Percentiles rank a stretch among this genome's conserved stretches.
These are phyloP conservation scores for Omphalotus guepiniiformis DNA, from an alignment of 768 basidiomycete genomes.

Conservation along the genomic window DNA sequence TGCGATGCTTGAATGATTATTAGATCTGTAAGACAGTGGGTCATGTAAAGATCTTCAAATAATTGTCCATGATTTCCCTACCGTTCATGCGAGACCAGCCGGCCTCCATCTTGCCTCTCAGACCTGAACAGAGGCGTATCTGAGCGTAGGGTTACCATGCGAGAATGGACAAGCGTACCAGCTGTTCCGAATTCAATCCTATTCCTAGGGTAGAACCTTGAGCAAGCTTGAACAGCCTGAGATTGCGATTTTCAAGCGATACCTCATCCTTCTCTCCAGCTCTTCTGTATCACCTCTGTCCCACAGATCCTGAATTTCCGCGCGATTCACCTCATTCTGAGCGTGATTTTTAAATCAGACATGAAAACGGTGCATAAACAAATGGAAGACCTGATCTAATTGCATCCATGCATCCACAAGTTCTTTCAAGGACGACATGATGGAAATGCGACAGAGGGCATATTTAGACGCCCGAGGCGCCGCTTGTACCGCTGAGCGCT, in stretches of 20 bases:
- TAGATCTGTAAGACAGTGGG: constrained; percentile 41
- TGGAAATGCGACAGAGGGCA: constrained; percentile 10
- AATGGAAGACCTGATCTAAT: constrained; percentile 45
- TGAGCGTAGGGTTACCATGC: background rate
- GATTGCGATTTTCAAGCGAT: constrained; percentile 1
- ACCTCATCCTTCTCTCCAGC: constrained; percentile 58
- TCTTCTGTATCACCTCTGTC: constrained; percentile 37
- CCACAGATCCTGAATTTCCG: constrained; percentile 47
- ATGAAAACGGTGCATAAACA: background rate
- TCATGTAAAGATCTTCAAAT: background rate
- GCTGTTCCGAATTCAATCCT: constrained; percentile 89
- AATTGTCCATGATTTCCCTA: constrained; percentile 10
- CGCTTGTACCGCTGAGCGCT: no score
- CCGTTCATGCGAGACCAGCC: constrained; percentile 92
- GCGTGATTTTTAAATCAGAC: background rate
- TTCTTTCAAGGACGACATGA: constrained; percentile 28
- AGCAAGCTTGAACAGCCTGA: background rate
- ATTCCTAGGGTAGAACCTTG: constrained; percentile 32
- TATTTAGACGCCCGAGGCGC: no score
- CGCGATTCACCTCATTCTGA: constrained; percentile 47
- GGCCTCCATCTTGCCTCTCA: constrained; percentile 81
- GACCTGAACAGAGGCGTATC: constrained; percentile 36
- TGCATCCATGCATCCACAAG: constrained; percentile 50
- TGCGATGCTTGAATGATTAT: constrained; percentile 81
- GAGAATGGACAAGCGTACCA: constrained; percentile 36